A percentile compares a stretch with the other conserved stretches of the same genome.
Evolutionary conservation across 2,329 filamentous ascomycete genomes (phyloP).

Genomic region (Cordyceps militaris): DNA sequence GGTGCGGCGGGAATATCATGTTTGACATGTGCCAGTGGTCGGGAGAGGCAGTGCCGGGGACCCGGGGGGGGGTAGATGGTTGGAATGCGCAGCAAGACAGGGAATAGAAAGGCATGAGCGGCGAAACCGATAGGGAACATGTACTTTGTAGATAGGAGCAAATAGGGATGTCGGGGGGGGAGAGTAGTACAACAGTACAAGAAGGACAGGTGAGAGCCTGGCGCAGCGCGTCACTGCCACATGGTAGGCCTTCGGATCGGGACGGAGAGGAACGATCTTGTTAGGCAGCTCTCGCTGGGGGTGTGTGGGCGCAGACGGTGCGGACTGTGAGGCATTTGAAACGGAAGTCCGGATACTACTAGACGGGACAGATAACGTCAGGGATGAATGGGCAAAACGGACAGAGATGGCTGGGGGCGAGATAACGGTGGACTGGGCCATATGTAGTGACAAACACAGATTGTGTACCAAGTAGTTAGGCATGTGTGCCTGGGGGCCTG

Average conservation of each 20-base stretch:
- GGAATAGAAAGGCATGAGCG: not conserved
- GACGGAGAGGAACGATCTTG: conserved; percentile 10
- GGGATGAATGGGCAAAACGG: not conserved
- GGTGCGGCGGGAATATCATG: no score
- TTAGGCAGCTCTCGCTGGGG: not conserved
- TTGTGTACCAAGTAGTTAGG: not conserved
- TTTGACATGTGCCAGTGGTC: conserved; percentile 8
- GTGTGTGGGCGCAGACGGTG: not conserved
- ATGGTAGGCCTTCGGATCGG: conserved; percentile 9
- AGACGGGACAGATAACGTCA: not conserved
- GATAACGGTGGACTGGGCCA: not conserved
- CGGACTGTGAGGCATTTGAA: not conserved
- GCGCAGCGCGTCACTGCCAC: not conserved
- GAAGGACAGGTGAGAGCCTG: not conserved
- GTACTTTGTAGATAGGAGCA: not conserved
- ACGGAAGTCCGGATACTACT: not conserved
- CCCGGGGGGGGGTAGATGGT: not conserved
- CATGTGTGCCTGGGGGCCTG: conserved; percentile 8
- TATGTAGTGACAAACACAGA: not conserved
- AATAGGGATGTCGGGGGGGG: not conserved
- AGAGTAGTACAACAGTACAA: not conserved
- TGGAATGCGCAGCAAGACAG: not conserved
- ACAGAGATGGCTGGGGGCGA: not conserved
- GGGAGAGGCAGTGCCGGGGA: not conserved
- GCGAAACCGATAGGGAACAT: not conserved